Base-by-base conservation (phyloP, 2,329 filamentous ascomycete species). In the Aureobasidium subglaciale region DNA sequence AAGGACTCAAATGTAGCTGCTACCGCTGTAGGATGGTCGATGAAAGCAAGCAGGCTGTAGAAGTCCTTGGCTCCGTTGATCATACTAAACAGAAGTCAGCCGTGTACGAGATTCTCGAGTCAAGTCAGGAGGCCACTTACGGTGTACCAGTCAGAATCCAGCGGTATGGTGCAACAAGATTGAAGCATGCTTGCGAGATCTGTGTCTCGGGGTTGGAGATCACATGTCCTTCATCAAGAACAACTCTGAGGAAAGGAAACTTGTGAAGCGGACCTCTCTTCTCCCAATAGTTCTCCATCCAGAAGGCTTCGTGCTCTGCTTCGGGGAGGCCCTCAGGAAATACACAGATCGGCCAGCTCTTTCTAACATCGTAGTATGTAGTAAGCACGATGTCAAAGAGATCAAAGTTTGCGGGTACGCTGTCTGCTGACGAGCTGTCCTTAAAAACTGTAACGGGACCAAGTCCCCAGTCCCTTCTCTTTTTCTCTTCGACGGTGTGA, bases 171-270 rank as follows among this genome's bases (percentile, higher is more conserved):
- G 70, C 68, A 46, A 67, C 67, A 2, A 77, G 59, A 1, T 65
- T 70, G 2, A 72, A 70, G 58, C 74, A 78, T 3, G 76, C 76
- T 32, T 76, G 63, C 1, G 71, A 74, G 0, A 73, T 78, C 4
- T 67, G 64, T 1, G 64, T 61, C 0, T 56, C 56, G 5, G 73
- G 66, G 27, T 81, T 83, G 58, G 82, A 83, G 58, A 84, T 81
- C 0, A 61, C 61, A 48, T 83, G 80, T 0, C 75, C 79, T 61
- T 84, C 81, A 42, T 84, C 81, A 0, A 84, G 67, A 1, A 84
- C 72, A 3, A 84, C 58, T 1, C 82, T 68, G 37, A 78, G 73
- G 69, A 75, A 82, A 0, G 69, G 64, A 3, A 74, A 61, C 1
- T 56, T 46, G 58, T 75, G 74, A 1, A 78, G 62, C 5, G 64